Evolutionary conservation across 176 grass and related monocot genomes (phyloP), one percentile per base, ranked within the genome.

Genomic region (Chloris gayana): DNA sequence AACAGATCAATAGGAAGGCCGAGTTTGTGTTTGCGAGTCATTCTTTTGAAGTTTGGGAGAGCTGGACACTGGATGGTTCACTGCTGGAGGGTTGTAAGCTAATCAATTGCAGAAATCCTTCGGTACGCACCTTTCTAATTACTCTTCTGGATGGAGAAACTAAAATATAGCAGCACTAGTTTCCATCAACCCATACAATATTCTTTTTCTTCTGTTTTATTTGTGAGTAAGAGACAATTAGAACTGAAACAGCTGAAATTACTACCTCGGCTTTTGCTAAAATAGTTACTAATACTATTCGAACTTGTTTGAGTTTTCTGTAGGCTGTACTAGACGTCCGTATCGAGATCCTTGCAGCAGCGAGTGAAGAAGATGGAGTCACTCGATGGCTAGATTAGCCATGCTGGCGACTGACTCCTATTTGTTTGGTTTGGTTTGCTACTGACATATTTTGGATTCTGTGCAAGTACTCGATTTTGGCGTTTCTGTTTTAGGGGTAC

Each of bases 21-120:
- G 92, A 99, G 70, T 95, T 89, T 82, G 92, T 99, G 57, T 99
- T 99, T 93, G 92, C 96, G 30, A 99, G 92, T 51, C 82, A 99
- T 82, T 91, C 77, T 75, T 99, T 99, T 50, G 96, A 95, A 79
- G 76, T 95, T 39, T 95, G 96, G 92, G 96, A 95, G 59, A 88
- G 71, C 58, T 99, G 96, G 96, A 93, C 82, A 75, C 79, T 95
- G 14, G 86, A 91, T 38, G 96, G 96, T 6, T 88, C 92, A 35
- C 74, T 80, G 46, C 72, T 86, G 49, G 86, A 99, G 77, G 81
- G 94, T 19, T 93, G 92, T 64, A 95, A 83, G 80, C 78, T 99
- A 50, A 84, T 95, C 72, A 95, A 93, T 65, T 95, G 92, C 92
- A 76, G 84, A 84, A 93, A 99, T 91, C 57, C 92, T 19, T 89